A percentile compares a stretch with the other conserved stretches of the same genome.
Evolutionary conservation across 306 rosid species (phyloP).

Genomic region (Crataegus laevigata): DNA sequence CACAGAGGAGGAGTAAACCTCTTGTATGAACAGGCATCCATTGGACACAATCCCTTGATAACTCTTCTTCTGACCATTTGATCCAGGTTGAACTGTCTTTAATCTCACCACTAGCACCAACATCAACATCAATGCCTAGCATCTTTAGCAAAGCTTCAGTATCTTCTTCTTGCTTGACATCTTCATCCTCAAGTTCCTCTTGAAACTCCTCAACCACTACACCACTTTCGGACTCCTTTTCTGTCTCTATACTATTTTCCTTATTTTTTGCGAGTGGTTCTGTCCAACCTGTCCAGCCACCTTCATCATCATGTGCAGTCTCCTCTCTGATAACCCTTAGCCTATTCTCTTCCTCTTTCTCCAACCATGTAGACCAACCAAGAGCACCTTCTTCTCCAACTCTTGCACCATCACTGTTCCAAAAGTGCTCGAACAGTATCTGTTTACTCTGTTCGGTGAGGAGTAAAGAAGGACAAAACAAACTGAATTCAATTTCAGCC

Average conservation of each 20-base stretch:
- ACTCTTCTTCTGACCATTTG: constrained; percentile 90
- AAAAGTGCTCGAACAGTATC: constrained; percentile 82
- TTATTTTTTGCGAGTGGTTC: constrained; percentile 52
- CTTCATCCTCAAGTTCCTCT: constrained; percentile 48
- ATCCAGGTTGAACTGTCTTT: constrained; percentile 68
- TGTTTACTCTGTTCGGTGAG: constrained; percentile 73
- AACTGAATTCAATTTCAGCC: constrained; percentile 90
- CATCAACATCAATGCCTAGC: constrained; percentile 69
- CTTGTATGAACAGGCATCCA: constrained; percentile 78
- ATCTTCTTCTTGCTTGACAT: constrained; percentile 55
- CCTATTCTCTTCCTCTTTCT: constrained; percentile 87
- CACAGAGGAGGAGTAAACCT: constrained; percentile 23
- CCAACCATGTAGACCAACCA: constrained; percentile 96
- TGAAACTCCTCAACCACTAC: constrained; percentile 38
- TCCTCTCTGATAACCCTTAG: constrained; percentile 60
- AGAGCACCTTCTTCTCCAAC: constrained; percentile 88
- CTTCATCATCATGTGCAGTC: constrained; percentile 35
- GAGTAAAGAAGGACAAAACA: constrained; percentile 81
- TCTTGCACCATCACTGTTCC: constrained; percentile 73
- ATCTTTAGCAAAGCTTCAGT: constrained; percentile 73
- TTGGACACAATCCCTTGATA: constrained; percentile 71
- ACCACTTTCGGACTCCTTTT: constrained; percentile 29
- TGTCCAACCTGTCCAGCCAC: constrained; percentile 99
- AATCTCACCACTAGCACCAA: constrained; percentile 54
- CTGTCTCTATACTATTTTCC: constrained; percentile 21